Evolutionary conservation across 2,329 filamentous ascomycete species (phyloP).

Genomic region (Aspergillus ruber): DNA sequence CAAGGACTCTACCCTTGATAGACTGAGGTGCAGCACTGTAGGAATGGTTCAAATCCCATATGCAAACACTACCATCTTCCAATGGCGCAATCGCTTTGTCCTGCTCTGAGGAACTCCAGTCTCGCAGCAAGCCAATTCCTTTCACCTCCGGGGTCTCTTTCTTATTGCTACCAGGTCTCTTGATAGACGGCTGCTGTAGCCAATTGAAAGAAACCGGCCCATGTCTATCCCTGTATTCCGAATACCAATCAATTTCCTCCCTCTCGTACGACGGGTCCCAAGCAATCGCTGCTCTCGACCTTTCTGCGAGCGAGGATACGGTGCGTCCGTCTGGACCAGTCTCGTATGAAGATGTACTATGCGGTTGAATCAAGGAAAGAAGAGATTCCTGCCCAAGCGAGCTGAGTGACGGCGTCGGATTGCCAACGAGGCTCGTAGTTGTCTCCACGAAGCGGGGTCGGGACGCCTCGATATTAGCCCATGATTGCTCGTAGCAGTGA

Average conservation of each 20-base stretch:
- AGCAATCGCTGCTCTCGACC: conserved; percentile 48
- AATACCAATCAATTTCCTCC: conserved; percentile 76
- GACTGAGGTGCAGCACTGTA: conserved; percentile 21
- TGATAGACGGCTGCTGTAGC: conserved; percentile 56
- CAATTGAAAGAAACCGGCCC: conserved; percentile 69
- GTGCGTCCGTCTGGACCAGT: not conserved
- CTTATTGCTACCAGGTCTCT: conserved; percentile 15
- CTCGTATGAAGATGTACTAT: conserved; percentile 3
- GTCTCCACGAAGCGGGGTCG: conserved; percentile 12
- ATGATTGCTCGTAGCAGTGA: conserved; percentile 67
- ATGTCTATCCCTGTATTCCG: conserved; percentile 79
- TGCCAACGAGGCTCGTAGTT: conserved; percentile 46
- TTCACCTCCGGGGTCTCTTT: conserved; percentile 56
- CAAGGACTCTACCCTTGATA: conserved; percentile 54
- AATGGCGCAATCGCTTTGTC: conserved; percentile 67
- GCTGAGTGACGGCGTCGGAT: conserved; percentile 25
- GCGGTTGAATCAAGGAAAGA: conserved; percentile 29
- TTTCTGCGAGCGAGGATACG: conserved; percentile 19
- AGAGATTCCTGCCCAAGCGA: conserved; percentile 27
- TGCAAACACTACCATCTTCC: conserved; percentile 78
- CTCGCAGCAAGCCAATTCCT: conserved; percentile 63
- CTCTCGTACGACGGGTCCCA: conserved; percentile 74
- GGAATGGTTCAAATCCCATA: conserved; percentile 66
- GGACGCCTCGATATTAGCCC: conserved; percentile 48
- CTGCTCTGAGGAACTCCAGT: conserved; percentile 46